Base-by-base conservation (phyloP, 257 asterid species). In the Hygrophila difformis region DNA sequence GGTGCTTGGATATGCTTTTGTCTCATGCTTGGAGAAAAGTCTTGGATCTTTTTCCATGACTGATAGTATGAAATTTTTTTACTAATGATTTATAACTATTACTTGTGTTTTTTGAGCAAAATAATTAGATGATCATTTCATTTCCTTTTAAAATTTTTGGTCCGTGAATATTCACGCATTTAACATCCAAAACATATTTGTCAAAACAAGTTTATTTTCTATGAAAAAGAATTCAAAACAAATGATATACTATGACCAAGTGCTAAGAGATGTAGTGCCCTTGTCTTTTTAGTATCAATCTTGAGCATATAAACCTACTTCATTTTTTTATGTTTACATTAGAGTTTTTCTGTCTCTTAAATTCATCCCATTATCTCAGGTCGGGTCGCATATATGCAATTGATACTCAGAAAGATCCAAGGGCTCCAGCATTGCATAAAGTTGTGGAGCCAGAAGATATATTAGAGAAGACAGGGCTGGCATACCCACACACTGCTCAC, bases 321-420 rank as follows among this genome's bases (percentile, higher is more conserved):
- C 3, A 35, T 28, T 14, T 34, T 42, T 12, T 36, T 15, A 13
- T 13, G 7, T 22, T 26, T 16, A 22, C 49, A 18, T 44, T 28
- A 18, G 13, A 19, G 22, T 5, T 17, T 18, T 9, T 20, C 13
- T 10, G 12, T 42, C 47, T 58, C 17, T 55, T 8, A 24, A 0
- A 49, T 28, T 2, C 0, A 51, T 53, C 33, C 17, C 28, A 47
- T 21, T 44, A 16, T 65, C 55, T 59, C 78, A 89, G 98, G 62
- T 91, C 99, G 12, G 92, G 99, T 12, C 93, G 99, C 31, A 86
- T 91, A 60, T 91, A 91, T 51, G 99, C 99, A 1, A 17, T 86
- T 46, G 99, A 91, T 56, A 86, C 95, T 15, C 61, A 21, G 35
- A 82, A 74, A 62, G 85, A 91, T 44, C 95, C 96, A 21, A 70